A percentile compares a stretch with the other conserved stretches of the same genome.
These are phyloP conservation scores for Lichtheimia ramosa DNA, from an alignment of 371 early-diverging fungal genomes.

Conservation along the genomic window DNA sequence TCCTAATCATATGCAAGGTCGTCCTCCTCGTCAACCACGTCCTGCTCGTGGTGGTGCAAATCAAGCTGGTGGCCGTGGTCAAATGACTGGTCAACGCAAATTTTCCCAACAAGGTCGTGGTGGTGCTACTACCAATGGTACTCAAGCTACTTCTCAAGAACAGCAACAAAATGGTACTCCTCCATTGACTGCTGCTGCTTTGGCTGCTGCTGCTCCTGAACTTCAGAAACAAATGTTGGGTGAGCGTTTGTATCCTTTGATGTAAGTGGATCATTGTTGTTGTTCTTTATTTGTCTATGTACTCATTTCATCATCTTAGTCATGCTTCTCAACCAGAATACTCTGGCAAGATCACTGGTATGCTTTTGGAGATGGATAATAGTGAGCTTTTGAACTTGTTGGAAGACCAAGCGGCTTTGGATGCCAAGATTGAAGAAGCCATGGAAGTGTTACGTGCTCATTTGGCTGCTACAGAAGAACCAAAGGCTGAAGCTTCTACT, in stretches of 20 bases:
- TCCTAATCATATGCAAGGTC: conserved; percentile 38
- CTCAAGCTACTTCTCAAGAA: conserved; percentile 3
- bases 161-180: conserved; percentile 14
- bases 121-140: background rate
- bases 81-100: conserved; percentile 15
- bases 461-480: conserved; percentile 11
- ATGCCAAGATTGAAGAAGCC: conserved; percentile 82
- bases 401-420: conserved; percentile 61
- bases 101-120: conserved; percentile 14
- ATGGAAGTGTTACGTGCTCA: conserved; percentile 71
- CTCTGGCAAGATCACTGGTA: conserved; percentile 92
- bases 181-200: conserved; percentile 61
- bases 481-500: background rate
- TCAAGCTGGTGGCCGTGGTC: conserved; percentile 23
- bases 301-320: background rate
- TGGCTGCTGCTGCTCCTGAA: conserved; percentile 70
- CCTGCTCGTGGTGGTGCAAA: conserved; percentile 58
- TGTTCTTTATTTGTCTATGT: background rate
- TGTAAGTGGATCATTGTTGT: conserved; percentile 28
- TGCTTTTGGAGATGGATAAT: conserved; percentile 93
- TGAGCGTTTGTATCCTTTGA: conserved; percentile 82
- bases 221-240: conserved; percentile 82
- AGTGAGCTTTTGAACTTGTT: conserved; percentile 78
- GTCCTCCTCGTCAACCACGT: conserved; percentile 51
- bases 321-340: conserved; percentile 53